phyloP scores from a whole-genome alignment of 805 yeast species.

The Kodamaea hsintzibuensis region DNA sequence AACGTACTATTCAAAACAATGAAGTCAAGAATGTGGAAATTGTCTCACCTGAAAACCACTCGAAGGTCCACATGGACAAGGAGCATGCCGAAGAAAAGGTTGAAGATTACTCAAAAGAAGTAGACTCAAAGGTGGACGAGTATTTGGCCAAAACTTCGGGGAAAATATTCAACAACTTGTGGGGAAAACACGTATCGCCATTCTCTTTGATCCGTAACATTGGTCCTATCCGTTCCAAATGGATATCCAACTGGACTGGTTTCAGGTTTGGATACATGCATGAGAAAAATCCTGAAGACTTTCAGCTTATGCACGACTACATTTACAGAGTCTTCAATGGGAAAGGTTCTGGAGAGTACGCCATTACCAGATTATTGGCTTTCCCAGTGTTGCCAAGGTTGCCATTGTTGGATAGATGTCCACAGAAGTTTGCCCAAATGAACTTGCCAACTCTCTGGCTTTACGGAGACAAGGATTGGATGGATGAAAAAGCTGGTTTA shows the following conservation, averaged over 20 bases:
- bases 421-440: slow-evolving; percentile 40
- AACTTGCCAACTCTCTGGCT: slow-evolving; percentile 54
- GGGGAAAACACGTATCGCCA: slow-evolving; percentile 59
- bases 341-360: slow-evolving; percentile 65
- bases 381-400: slow-evolving; percentile 59
- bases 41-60: background rate
- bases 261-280: slow-evolving; percentile 44
- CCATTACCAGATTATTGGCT: slow-evolving; percentile 58
- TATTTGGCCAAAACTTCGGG: slow-evolving; percentile 17
- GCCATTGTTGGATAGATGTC: slow-evolving; percentile 57
- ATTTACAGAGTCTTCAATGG: slow-evolving; percentile 53
- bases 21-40: slow-evolving; percentile 15
- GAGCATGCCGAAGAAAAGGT: background rate
- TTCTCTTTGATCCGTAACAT: slow-evolving; percentile 48
- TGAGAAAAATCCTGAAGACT: slow-evolving; percentile 29
- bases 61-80: background rate
- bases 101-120: slow-evolving; percentile 6
- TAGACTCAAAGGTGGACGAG: slow-evolving; percentile 10
- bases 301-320: slow-evolving; percentile 52
- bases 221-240: slow-evolving; percentile 57
- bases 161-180: slow-evolving; percentile 30
- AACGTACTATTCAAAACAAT: slow-evolving; percentile 22
- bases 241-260: slow-evolving; percentile 56
- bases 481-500: slow-evolving; percentile 61
- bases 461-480: slow-evolving; percentile 73